Evolutionary conservation across 106 monocot genomes (phyloP), one percentile per base, ranked within the genome.

Genomic region (Platanthera guangdongensis): DNA sequence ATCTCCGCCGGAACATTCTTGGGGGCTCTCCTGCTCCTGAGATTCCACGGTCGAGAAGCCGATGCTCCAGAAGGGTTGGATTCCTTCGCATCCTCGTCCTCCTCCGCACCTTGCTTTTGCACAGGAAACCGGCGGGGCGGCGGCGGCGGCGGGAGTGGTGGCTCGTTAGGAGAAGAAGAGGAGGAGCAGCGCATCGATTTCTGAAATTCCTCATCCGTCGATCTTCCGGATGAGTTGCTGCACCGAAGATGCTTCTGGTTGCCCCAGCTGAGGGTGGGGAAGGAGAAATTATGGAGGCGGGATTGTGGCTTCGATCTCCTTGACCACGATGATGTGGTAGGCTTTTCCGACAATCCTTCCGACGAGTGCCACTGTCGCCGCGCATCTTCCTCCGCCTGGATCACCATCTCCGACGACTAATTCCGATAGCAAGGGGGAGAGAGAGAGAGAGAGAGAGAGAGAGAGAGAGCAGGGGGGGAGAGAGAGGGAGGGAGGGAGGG

Each of bases 231-330:
- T 32, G 50, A 47, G 9, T 80, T 80, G 75, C 75, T 75, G 80
- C 80, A 80, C 5, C 80, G 80, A 68, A 80, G 80, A 1, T 68
- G 47, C 53, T 60, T 74, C 75, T 74, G 74, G 74, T 65, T 80
- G 14, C 80, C 80, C 80, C 80, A 80, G 28, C 73, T 59, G 2
- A 63, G 73, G 50, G 57, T 72, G 15, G 80, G 74, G 65, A 80
- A 80, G 50, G 74, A 74, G 51, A 80, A 80, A 59, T 80, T 80
- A 62, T 80, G 80, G 80, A 80, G 80, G 45, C 74, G 55, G 51
- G 48, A 73, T 55, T 45, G 52, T 7, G 74, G 49, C 30, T 9
- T 49, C 52, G 80, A 11, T 68, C 45, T 15, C 15, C 68, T 51
- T 7, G 55, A 69, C 9, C 39, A 32, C 4, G 22, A 12, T 10